These are phyloP conservation scores for Erodium trifolium DNA, from an alignment of 441 rosid species.

Conservation along the genomic window DNA sequence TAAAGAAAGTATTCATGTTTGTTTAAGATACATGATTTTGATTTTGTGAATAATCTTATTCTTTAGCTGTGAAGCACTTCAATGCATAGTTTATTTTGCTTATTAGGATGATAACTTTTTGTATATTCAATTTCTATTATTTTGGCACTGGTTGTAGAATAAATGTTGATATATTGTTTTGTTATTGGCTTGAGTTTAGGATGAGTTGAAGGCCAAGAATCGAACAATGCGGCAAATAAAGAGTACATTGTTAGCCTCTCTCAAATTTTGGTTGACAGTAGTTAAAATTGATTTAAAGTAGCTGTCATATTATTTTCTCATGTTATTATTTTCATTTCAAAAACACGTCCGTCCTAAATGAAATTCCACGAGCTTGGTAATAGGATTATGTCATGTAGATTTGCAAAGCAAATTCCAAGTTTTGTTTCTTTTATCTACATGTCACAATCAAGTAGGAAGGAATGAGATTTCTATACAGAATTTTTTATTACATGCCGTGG, in stretches of 20 bases:
- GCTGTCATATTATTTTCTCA: no score
- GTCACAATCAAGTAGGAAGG: neutral
- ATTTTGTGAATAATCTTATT: no score
- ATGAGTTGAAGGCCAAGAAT: constrained; percentile 54
- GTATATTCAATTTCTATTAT: no score
- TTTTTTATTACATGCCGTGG: neutral
- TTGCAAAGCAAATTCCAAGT: neutral
- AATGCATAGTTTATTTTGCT: no score
- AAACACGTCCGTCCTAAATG: neutral
- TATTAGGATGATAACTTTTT: no score
- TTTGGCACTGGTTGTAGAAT: no score
- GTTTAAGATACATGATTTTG: no score
- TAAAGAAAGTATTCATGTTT: no score
- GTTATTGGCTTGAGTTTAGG: constrained; percentile 30
- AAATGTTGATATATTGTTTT: no score
- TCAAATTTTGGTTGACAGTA: neutral
- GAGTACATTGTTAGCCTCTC: constrained; percentile 30
- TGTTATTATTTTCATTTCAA: neutral
- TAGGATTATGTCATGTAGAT: neutral
- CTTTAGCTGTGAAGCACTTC: no score
- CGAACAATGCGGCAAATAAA: constrained; percentile 57
- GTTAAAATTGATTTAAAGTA: no score
- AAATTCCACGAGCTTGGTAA: no score
- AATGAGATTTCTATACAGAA: neutral
- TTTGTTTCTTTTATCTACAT: neutral